Conservation (phyloP, 2,329 filamentous ascomycete species). For the Epicoccum nigrum region DNA sequence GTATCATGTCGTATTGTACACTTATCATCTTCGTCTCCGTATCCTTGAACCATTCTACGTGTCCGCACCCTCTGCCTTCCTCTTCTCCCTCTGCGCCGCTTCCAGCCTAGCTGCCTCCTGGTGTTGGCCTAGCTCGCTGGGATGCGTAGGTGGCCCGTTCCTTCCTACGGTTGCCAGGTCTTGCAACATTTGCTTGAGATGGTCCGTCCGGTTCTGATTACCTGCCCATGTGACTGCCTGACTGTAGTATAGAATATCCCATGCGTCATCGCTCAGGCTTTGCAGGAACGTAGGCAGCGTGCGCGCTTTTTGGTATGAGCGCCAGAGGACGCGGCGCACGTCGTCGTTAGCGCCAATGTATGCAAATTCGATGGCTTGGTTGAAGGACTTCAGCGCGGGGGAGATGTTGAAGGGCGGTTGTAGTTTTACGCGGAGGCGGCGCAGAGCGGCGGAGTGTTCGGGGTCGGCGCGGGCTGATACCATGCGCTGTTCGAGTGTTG, state of each 20-base stretch:
- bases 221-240: conserved; percentile 46
- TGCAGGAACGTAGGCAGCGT: conserved; percentile 40
- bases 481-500: conserved; percentile 35
- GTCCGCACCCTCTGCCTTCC: background rate
- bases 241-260: conserved; percentile 48
- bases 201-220: conserved; percentile 42
- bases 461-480: conserved; percentile 34
- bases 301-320: conserved; percentile 42
- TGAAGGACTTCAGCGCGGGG: conserved; percentile 42
- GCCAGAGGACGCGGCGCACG: conserved; percentile 45
- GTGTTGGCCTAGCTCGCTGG: conserved; percentile 23
- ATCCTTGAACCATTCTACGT: background rate
- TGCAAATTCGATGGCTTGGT: conserved; percentile 43
- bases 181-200: conserved; percentile 34
- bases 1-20: background rate
- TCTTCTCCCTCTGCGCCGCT: conserved; percentile 4
- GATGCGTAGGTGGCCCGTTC: conserved; percentile 45
- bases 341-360: conserved; percentile 47
- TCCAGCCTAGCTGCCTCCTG: conserved; percentile 7
- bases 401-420: conserved; percentile 41
- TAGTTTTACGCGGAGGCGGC: conserved; percentile 35
- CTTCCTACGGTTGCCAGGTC: conserved; percentile 42
- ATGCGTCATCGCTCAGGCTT: conserved; percentile 43
- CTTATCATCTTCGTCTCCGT: too few relatives aligned
- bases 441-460: conserved; percentile 38